Conservation (phyloP, 768 basidiomycete genomes). For the Epithele typhae region DNA sequence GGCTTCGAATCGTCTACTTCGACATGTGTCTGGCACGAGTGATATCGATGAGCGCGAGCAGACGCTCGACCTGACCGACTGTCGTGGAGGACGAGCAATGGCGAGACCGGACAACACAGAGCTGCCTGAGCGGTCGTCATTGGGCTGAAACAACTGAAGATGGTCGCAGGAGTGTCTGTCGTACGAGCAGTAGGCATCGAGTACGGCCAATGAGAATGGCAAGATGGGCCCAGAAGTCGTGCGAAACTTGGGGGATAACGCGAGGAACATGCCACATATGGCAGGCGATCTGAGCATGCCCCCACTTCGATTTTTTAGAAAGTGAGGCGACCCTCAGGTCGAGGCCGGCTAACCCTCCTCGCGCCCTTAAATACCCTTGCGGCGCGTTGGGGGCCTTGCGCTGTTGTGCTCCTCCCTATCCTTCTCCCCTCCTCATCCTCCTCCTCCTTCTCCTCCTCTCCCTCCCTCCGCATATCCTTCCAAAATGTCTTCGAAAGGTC, state of each 20-base stretch:
- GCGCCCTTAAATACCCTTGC: conserved; percentile 18
- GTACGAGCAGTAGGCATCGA: conserved; percentile 8
- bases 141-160: neutral
- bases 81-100: too few relatives aligned
- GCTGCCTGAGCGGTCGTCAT: neutral
- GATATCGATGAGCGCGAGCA: too few relatives aligned
- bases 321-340: conserved; percentile 22
- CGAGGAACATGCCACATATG: conserved; percentile 3
- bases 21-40: too few relatives aligned
- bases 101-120: neutral
- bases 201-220: conserved; percentile 3
- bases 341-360: conserved; percentile 15
- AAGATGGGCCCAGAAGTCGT: conserved; percentile 3
- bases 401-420: conserved; percentile 5
- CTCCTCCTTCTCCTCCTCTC: conserved; percentile 4
- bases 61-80: too few relatives aligned
- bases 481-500: conserved; percentile 29
- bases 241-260: conserved; percentile 16
- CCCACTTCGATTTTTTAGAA: conserved; percentile 21
- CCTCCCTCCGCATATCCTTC: conserved; percentile 2
- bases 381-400: neutral
- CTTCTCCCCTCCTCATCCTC: conserved; percentile 9
- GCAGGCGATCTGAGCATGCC: conserved; percentile 8
- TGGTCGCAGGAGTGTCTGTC: conserved; percentile 1
- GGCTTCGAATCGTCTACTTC: too few relatives aligned